phyloP scores from a whole-genome alignment of 305 asterid species.

The Lippia alba region DNA sequence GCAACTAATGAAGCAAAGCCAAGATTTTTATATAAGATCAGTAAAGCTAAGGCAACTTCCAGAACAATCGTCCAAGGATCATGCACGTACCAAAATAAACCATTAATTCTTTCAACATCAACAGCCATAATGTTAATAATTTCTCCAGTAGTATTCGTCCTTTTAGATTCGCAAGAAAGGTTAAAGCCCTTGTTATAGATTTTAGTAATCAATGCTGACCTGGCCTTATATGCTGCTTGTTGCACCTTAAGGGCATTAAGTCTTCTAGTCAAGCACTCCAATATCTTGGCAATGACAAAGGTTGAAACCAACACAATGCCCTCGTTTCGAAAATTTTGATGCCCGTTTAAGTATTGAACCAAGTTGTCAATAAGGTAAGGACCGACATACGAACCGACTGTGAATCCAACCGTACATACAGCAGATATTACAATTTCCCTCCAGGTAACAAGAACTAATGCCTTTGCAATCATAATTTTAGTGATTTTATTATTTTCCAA shows the following conservation, averaged over 20 bases:
- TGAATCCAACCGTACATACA: constrained; percentile 36
- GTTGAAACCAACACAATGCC: constrained; percentile 53
- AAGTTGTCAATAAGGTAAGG: constrained; percentile 59
- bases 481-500: constrained; percentile 43
- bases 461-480: constrained; percentile 54
- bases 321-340: constrained; percentile 38
- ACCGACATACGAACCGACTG: constrained; percentile 51
- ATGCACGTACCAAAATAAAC: constrained; percentile 57
- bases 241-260: constrained; percentile 55
- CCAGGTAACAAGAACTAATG: constrained; percentile 50
- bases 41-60: constrained; percentile 49
- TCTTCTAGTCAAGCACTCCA: constrained; percentile 53
- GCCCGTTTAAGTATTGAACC: constrained; percentile 54
- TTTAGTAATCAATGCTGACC: constrained; percentile 59
- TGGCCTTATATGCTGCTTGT: constrained; percentile 58
- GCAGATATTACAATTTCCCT: constrained; percentile 50
- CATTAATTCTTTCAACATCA: constrained; percentile 66
- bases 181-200: constrained; percentile 59
- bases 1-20: constrained; percentile 60
- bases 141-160: constrained; percentile 59
- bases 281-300: constrained; percentile 57
- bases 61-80: constrained; percentile 53
- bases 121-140: constrained; percentile 65
- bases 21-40: constrained; percentile 55
- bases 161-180: constrained; percentile 55